These are phyloP conservation scores for Blastocystis hominis DNA, from an alignment of 352 stramenopile genomes.

Conservation along the genomic window DNA sequence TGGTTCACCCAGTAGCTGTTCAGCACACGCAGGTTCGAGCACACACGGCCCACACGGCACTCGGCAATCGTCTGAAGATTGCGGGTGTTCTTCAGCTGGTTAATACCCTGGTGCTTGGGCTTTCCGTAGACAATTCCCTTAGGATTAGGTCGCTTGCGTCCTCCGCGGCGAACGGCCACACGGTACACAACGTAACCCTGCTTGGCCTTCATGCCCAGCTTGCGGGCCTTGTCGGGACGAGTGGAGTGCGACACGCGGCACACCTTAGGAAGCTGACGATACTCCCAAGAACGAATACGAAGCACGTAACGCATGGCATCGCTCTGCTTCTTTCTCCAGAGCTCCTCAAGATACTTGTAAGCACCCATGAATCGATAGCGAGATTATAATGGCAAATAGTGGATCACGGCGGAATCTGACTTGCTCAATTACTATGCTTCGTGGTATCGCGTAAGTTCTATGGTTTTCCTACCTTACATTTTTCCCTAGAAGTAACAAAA, in stretches of 20 bases:
- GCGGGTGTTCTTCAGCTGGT: conserved; percentile 95
- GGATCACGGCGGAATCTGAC: conserved; percentile 3
- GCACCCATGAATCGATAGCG: conserved; percentile 79
- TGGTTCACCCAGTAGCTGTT: conserved; percentile 99
- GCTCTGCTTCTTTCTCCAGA: conserved; percentile 99
- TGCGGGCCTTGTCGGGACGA: conserved; percentile 95
- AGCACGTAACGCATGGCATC: conserved; percentile 98
- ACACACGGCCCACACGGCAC: conserved; percentile 91
- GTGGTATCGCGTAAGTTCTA: neutral
- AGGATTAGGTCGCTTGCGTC: conserved; percentile 94
- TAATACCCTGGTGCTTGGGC: conserved; percentile 99
- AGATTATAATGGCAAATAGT: neutral
- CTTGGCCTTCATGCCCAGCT: conserved; percentile 99
- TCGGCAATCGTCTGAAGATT: conserved; percentile 87
- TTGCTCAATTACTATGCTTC: conserved; percentile 18
- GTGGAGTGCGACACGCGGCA: conserved; percentile 83
- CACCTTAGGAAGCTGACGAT: conserved; percentile 94
- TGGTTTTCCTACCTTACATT: neutral
- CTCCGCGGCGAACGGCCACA: conserved; percentile 88
- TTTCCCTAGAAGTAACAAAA: conserved; percentile 9
- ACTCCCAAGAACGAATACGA: conserved; percentile 89
- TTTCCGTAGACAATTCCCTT: conserved; percentile 99
- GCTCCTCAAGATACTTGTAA: conserved; percentile 99
- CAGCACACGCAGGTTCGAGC: conserved; percentile 92
- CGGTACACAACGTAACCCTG: conserved; percentile 93